Conservation (phyloP, 345 rosid genomes). For the Citrus sp. region DNA sequence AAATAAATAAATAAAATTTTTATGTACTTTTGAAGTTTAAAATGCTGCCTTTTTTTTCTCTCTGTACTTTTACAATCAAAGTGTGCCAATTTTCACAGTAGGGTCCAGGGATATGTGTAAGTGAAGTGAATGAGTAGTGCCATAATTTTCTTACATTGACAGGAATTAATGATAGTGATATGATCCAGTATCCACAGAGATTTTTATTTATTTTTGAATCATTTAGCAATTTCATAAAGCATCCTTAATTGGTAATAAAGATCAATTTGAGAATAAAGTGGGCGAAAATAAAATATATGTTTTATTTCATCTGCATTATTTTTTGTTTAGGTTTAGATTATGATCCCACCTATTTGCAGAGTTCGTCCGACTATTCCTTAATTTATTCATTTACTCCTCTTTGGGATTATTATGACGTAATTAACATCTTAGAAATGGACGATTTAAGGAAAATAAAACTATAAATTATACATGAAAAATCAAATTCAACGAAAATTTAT, state of each 20-base stretch:
- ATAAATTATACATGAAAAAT: neutral
- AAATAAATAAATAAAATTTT: no score
- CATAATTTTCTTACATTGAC: neutral
- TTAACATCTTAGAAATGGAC: no score
- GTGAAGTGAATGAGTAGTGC: neutral
- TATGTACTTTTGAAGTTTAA: no score
- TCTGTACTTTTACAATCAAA: no score
- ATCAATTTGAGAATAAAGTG: neutral
- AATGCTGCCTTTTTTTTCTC: no score
- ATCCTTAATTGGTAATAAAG: neutral
- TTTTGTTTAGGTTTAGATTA: neutral
- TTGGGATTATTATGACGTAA: no score
- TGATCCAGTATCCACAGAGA: neutral
- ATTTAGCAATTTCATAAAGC: neutral
- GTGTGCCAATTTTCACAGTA: no score
- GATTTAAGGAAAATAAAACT: neutral
- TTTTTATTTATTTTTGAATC: neutral
- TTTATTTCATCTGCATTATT: neutral
- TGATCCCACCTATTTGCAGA: neutral
- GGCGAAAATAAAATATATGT: no score
- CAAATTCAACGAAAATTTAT: neutral
- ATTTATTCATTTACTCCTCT: no score
- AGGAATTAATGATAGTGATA: no score
- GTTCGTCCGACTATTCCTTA: no score
- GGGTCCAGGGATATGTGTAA: no score